phyloP scores from a whole-genome alignment of 345 rosid genomes.

The Linum trigynum region DNA sequence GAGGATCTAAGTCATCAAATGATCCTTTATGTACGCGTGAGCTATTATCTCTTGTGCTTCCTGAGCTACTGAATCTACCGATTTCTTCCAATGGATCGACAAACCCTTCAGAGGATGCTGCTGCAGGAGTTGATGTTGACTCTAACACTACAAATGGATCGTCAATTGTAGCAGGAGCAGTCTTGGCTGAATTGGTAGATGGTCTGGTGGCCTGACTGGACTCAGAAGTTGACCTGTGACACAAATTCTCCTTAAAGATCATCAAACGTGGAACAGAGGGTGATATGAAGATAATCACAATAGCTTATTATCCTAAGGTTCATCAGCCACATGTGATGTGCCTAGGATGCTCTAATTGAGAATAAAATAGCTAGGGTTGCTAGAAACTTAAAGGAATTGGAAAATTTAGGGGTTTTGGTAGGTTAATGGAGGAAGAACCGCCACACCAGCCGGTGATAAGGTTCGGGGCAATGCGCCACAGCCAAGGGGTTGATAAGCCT shows the following conservation, averaged over 20 bases:
- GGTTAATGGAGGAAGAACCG: too few species aligned
- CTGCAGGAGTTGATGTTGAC: slow-evolving; percentile 34
- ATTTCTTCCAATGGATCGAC: slow-evolving; percentile 43
- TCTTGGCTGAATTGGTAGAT: slow-evolving; percentile 28
- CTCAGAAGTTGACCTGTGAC: slow-evolving; percentile 46
- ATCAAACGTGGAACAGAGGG: neutral
- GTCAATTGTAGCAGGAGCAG: slow-evolving; percentile 33
- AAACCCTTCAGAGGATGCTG: slow-evolving; percentile 30
- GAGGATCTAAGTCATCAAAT: slow-evolving; percentile 59
- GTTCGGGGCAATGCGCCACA: too few species aligned
- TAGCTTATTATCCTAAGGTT: neutral
- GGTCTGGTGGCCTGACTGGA: slow-evolving; percentile 31
- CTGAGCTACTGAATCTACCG: slow-evolving; percentile 30
- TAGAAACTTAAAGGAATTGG: too few species aligned
- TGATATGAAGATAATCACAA: neutral
- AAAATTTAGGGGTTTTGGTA: too few species aligned
- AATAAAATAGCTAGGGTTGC: too few species aligned
- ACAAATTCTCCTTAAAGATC: neutral
- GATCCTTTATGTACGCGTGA: slow-evolving; percentile 33
- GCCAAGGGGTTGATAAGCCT: too few species aligned
- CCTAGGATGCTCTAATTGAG: neutral
- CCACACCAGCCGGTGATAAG: too few species aligned
- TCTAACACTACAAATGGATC: slow-evolving; percentile 55
- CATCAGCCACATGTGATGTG: neutral
- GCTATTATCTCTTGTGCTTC: slow-evolving; percentile 32